Evolutionary conservation across 139 green algal genomes (phyloP).

Genomic region (Pycnococcus provasolii): DNA sequence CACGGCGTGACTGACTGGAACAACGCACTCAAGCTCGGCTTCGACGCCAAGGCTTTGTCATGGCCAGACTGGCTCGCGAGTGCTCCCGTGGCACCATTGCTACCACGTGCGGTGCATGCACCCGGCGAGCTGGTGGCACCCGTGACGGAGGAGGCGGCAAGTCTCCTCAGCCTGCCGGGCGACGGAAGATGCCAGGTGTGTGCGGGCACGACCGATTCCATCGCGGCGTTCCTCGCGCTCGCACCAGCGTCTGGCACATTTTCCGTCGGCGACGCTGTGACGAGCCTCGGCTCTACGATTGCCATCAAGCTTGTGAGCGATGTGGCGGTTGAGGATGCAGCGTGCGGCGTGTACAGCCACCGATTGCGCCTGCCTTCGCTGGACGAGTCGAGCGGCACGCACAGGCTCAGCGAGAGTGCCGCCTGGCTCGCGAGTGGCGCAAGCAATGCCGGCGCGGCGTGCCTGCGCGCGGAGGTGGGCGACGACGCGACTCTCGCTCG

Average conservation of each 20-base stretch:
- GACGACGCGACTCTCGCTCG: conserved; percentile 48
- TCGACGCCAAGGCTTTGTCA: conserved; percentile 2
- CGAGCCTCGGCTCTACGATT: conserved; percentile 73
- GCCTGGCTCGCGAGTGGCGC: conserved; percentile 85
- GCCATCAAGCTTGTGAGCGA: conserved; percentile 84
- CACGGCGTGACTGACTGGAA: conserved; percentile 69
- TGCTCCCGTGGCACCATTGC: background rate
- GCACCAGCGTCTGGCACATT: background rate
- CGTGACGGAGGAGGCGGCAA: conserved; percentile 32
- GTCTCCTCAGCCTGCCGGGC: background rate
- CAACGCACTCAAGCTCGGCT: conserved; percentile 81
- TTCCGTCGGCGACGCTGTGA: conserved; percentile 59
- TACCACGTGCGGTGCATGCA: conserved; percentile 32
- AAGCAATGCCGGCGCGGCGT: conserved; percentile 76
- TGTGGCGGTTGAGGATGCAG: conserved; percentile 63
- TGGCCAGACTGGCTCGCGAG: background rate
- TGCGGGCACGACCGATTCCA: conserved; percentile 74
- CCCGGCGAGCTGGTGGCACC: conserved; percentile 44
- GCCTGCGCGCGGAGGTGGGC: conserved; percentile 67
- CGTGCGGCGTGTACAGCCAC: conserved; percentile 88
- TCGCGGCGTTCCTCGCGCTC: conserved; percentile 79
- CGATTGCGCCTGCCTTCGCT: conserved; percentile 40
- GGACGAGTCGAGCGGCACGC: background rate
- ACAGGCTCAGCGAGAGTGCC: conserved; percentile 27
- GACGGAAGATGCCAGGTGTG: conserved; percentile 37